Conservation (phyloP, 2,329 filamentous ascomycete genomes). For the Fonsecaea monophora region DNA sequence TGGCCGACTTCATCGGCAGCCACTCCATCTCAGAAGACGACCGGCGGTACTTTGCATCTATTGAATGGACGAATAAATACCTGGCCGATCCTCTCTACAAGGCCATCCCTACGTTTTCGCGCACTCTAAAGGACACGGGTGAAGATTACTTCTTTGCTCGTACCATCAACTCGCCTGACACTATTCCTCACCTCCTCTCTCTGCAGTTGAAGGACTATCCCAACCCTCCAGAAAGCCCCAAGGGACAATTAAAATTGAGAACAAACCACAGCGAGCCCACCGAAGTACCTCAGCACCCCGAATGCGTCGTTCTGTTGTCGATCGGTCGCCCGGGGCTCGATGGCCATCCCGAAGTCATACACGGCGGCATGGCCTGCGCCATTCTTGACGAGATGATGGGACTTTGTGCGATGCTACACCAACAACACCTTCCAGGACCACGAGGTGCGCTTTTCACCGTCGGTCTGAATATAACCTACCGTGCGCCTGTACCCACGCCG, state of each 20-base stretch:
- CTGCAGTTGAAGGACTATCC: slow-evolving; percentile 46
- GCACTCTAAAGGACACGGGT: slow-evolving; percentile 49
- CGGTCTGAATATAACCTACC: slow-evolving; percentile 39
- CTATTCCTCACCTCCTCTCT: slow-evolving; percentile 52
- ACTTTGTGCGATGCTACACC: slow-evolving; percentile 46
- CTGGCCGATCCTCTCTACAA: slow-evolving; percentile 45
- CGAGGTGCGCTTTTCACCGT: slow-evolving; percentile 38
- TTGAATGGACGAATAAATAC: slow-evolving; percentile 37
- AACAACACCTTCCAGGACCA: slow-evolving; percentile 30
- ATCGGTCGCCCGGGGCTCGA: slow-evolving; percentile 48
- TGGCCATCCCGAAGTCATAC: slow-evolving; percentile 49
- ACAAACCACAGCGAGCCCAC: slow-evolving; percentile 28
- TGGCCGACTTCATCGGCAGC: slow-evolving; percentile 35
- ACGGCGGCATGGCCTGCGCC: slow-evolving; percentile 51
- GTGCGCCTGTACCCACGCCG: slow-evolving; percentile 37
- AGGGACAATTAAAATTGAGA: slow-evolving; percentile 31
- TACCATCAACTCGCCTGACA: slow-evolving; percentile 48
- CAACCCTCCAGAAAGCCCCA: slow-evolving; percentile 37
- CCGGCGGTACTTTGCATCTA: slow-evolving; percentile 32
- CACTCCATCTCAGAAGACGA: slow-evolving; percentile 36
- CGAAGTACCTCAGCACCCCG: slow-evolving; percentile 41
- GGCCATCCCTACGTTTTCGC: slow-evolving; percentile 49
- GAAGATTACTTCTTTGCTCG: slow-evolving; percentile 53
- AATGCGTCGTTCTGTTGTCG: slow-evolving; percentile 48
- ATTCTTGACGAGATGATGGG: slow-evolving; percentile 56